Evolutionary conservation across 2,329 filamentous ascomycete species (phyloP).

Genomic region (Nectriaceae sp.): DNA sequence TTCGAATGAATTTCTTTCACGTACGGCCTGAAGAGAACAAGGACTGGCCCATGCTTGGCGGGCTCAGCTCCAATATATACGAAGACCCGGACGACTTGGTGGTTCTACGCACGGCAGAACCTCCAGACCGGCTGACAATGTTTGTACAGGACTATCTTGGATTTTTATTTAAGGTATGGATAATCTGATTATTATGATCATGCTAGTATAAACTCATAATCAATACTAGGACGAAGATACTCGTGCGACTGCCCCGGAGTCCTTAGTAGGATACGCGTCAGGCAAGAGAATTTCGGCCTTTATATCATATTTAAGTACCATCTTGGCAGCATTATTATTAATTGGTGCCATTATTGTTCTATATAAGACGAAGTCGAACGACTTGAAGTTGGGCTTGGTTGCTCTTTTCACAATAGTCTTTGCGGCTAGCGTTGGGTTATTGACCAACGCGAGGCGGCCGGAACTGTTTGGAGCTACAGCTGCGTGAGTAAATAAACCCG

Average conservation of each 20-base stretch:
- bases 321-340: constrained; percentile 8
- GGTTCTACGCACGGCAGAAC: constrained; percentile 3
- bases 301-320: constrained; percentile 8
- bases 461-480: constrained; percentile 10
- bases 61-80: constrained; percentile 5
- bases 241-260: not conserved
- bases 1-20: constrained; percentile 8
- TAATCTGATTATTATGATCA: not conserved
- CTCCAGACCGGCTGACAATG: constrained; percentile 6
- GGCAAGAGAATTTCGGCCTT: constrained; percentile 7
- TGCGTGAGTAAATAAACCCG: constrained; percentile 1
- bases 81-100: constrained; percentile 9
- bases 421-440: constrained; percentile 2
- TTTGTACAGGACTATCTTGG: constrained; percentile 10
- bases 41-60: constrained; percentile 9
- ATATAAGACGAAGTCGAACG: constrained; percentile 7
- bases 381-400: constrained; percentile 8
- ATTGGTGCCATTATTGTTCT: constrained; percentile 11
- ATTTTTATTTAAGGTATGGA: constrained; percentile 8
- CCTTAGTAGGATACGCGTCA: constrained; percentile 5
- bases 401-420: constrained; percentile 10
- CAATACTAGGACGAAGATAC: too few species aligned
- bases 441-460: constrained; percentile 8
- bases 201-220: too few species aligned
- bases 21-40: constrained; percentile 1